Conservation (phyloP, 2,329 filamentous ascomycete genomes). For the Alternaria arborescens region DNA sequence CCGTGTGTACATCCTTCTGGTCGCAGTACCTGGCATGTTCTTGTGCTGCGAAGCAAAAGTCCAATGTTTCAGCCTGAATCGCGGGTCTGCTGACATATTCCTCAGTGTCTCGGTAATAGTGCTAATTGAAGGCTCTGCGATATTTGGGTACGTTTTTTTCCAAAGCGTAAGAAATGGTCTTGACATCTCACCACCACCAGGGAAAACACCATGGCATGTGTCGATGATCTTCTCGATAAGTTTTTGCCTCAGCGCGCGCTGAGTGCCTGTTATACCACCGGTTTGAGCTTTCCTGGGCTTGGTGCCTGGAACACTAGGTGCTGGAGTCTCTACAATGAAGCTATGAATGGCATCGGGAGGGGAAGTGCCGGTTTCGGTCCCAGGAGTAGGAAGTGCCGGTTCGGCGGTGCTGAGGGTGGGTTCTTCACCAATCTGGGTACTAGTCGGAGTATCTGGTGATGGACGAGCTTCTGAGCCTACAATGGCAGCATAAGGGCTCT, state of each 20-base stretch:
- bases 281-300: conserved; percentile 14
- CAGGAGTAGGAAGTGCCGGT: background rate
- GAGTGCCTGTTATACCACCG: conserved; percentile 24
- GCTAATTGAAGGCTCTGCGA: conserved; percentile 59
- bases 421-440: background rate
- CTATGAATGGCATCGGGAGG: conserved; percentile 2
- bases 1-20: conserved; percentile 60
- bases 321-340: conserved; percentile 11
- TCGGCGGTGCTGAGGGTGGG: background rate
- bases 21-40: conserved; percentile 49
- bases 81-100: conserved; percentile 55
- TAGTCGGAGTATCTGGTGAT: background rate
- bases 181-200: conserved; percentile 63
- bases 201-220: conserved; percentile 64
- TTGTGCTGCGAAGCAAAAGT: conserved; percentile 37
- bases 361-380: background rate
- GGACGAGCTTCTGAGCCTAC: background rate
- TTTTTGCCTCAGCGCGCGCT: conserved; percentile 40
- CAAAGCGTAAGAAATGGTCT: conserved; percentile 64
- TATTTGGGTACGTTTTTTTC: conserved; percentile 53
- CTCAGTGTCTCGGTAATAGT: conserved; percentile 63
- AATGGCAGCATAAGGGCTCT: conserved; percentile 29
- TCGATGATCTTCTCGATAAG: conserved; percentile 65
- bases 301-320: conserved; percentile 10
- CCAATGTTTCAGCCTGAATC: conserved; percentile 61